These are phyloP conservation scores for Candida neerlandica DNA, from an alignment of 1,139 yeast species.

Conservation along the genomic window DNA sequence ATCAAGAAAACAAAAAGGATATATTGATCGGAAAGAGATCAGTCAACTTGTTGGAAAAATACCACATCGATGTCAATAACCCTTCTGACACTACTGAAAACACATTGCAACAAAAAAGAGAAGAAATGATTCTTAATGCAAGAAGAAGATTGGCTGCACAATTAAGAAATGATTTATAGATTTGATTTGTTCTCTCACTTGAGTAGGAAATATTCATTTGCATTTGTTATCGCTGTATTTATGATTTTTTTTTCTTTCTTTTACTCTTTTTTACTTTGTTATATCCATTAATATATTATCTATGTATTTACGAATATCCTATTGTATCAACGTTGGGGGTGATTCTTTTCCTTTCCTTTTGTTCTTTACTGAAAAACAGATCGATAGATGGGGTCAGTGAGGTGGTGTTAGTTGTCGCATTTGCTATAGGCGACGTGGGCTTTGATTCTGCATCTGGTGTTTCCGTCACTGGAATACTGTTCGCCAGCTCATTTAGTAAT, in stretches of 20 bases:
- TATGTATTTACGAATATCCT: neutral
- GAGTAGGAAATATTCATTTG: neutral
- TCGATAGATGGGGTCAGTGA: slow-evolving; percentile 15
- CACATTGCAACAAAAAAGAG: slow-evolving; percentile 32
- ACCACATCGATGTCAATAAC: slow-evolving; percentile 28
- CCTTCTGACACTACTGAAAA: slow-evolving; percentile 17
- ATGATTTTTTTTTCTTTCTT: neutral
- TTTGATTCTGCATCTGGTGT: neutral
- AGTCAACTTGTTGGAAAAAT: slow-evolving; percentile 43
- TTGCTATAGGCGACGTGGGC: neutral
- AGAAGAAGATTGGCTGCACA: slow-evolving; percentile 44
- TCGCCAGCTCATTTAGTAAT: slow-evolving; percentile 7
- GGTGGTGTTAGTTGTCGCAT: neutral
- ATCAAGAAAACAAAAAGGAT: slow-evolving; percentile 7
- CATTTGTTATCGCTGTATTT: too few species aligned
- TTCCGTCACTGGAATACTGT: slow-evolving; percentile 11
- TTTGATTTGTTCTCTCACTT: neutral
- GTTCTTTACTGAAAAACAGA: slow-evolving; percentile 16
- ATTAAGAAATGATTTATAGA: slow-evolving; percentile 27
- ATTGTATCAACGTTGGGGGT: slow-evolving; percentile 47
- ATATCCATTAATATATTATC: neutral
- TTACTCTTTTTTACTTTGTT: neutral
- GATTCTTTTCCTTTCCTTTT: slow-evolving; percentile 44
- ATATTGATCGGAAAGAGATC: slow-evolving; percentile 10
- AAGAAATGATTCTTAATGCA: slow-evolving; percentile 48